Base-by-base conservation (phyloP, 2,329 filamentous ascomycete genomes). In the Sphaerulina vaccinii region DNA sequence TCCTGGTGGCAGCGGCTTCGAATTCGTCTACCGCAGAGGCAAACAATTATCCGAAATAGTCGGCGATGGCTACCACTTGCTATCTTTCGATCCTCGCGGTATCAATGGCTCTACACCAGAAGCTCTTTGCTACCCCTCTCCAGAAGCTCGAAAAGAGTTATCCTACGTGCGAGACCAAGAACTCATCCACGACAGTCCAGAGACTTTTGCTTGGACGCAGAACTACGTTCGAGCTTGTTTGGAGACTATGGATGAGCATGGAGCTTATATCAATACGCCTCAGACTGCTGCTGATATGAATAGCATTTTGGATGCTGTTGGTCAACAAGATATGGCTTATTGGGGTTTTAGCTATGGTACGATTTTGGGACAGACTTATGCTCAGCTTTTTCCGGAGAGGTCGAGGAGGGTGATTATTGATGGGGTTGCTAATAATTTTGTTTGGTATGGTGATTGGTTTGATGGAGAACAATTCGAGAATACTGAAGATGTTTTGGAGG, bases 401-500 rank as follows among this genome's bases (percentile, higher is more conserved):
- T 67, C 75, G 9, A 65, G 65, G 18, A 65, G 71, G 32, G 68
- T 77, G 57, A 66, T 76, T 24, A 61, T 77, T 33, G 74, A 76
- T 51, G 73, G 71, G 4, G 70, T 74, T 13, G 59, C 71, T 1
- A 70, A 75, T 36, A 61, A 67, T 5, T 66, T 70, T 41, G 78
- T 81, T 54, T 62, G 57, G 55, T 73, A 77, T 35, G 79, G 79
- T 41, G 65, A 63, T 18, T 69, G 70, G 5, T 64, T 67, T 59
- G 82, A 78, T 76, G 77, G 73, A 49, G 68, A 72, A 32, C 70
- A 74, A 41, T 62, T 80, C n/a, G 70, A 70, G 10, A 76, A 83
- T 58, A 75, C 78, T n/a, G 80, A 84, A 61, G 72, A 75, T 45
- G 76, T 80, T 3, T 73, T 82, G 57, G 67, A 74, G 1, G 73